A percentile compares a stretch with the other conserved stretches of the same genome.
phyloP scores from a whole-genome alignment of 2,329 filamentous ascomycete genomes.

The Exophiala phaeomuriformis region DNA sequence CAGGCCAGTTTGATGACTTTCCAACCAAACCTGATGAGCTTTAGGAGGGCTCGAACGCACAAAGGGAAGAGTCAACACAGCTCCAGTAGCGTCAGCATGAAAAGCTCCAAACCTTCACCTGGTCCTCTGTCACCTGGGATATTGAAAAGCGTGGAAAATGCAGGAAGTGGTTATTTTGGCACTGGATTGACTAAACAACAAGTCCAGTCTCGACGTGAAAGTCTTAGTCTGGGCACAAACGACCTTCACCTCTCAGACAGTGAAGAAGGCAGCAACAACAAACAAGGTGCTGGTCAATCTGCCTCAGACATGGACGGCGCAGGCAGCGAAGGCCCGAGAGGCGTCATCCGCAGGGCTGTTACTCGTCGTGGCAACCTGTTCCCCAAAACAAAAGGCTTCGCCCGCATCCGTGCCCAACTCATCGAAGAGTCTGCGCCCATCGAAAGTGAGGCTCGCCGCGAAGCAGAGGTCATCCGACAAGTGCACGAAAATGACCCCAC shows the following conservation, averaged over 20 bases:
- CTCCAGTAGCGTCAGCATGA: conserved; percentile 62
- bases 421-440: conserved; percentile 81
- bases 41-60: conserved; percentile 56
- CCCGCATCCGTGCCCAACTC: conserved; percentile 81
- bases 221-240: conserved; percentile 82
- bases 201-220: conserved; percentile 64
- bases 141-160: conserved; percentile 48
- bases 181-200: conserved; percentile 43
- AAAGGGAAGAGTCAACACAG: conserved; percentile 57
- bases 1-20: conserved; percentile 75
- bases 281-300: conserved; percentile 30
- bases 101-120: conserved; percentile 60
- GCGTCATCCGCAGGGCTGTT: conserved; percentile 73
- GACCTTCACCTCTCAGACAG: conserved; percentile 73
- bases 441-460: conserved; percentile 79
- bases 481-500: conserved; percentile 78
- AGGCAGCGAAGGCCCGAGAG: conserved; percentile 46
- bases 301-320: conserved; percentile 28
- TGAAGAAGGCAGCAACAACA: conserved; percentile 55
- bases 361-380: conserved; percentile 82
- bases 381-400: conserved; percentile 94
- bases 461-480: conserved; percentile 92
- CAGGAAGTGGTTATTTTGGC: conserved; percentile 49
- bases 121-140: conserved; percentile 72
- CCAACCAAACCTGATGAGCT: conserved; percentile 69